phyloP scores from a whole-genome alignment of 129 eudicot species.

The Erigeron canadensis region DNA sequence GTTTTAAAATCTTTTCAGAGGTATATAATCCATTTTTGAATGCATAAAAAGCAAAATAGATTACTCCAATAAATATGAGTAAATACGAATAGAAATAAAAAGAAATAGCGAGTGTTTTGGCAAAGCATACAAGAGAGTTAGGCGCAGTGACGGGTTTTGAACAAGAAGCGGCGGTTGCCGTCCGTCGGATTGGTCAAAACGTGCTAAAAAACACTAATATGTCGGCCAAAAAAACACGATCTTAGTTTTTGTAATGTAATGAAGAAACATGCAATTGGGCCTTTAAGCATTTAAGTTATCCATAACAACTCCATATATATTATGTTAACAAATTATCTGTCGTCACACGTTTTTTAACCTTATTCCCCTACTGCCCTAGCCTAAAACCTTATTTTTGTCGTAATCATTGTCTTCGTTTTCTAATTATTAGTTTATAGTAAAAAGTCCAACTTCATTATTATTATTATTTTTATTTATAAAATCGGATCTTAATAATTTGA shows the following conservation, averaged over 20 bases:
- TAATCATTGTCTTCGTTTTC: background rate
- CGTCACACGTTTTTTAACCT: conserved; percentile 28
- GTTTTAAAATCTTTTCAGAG: too few relatives aligned
- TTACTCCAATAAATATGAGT: too few relatives aligned
- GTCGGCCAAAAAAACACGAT: conserved; percentile 35
- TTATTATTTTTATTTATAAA: too few relatives aligned
- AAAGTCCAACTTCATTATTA: background rate
- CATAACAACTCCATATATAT: conserved; percentile 19
- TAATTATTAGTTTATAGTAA: background rate
- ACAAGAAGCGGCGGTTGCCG: conserved; percentile 31
- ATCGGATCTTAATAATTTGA: too few relatives aligned
- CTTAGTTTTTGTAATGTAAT: conserved; percentile 21
- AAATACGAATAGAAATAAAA: background rate
- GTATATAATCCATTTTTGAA: background rate
- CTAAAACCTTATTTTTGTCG: conserved; percentile 10
- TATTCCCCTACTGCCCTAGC: conserved; percentile 21
- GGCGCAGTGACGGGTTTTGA: conserved; percentile 17
- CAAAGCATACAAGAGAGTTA: conserved; percentile 8
- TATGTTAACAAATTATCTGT: conserved; percentile 16
- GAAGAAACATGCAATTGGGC: conserved; percentile 31
- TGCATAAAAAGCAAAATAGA: background rate
- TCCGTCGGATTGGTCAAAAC: conserved; percentile 34
- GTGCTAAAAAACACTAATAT: conserved; percentile 24
- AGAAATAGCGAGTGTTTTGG: background rate
- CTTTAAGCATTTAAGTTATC: conserved; percentile 26